Evolutionary conservation across 2,329 filamentous ascomycete species (phyloP).

Genomic region (Cadophora luteo-olivacea): DNA sequence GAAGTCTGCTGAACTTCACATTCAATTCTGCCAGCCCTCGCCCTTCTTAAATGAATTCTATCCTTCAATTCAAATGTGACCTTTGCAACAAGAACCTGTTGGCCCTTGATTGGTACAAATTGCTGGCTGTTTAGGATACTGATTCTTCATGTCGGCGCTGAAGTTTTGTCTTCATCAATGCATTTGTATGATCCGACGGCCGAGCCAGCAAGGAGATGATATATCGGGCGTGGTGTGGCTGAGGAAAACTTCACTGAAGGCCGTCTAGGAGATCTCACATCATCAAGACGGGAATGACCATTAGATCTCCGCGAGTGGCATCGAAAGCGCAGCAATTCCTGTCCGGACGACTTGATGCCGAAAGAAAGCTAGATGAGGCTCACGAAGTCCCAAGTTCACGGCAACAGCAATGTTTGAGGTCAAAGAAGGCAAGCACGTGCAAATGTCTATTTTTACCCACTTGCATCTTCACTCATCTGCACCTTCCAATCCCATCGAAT

Average conservation of each 20-base stretch:
- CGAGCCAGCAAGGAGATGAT: too few species aligned
- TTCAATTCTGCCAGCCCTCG: background rate
- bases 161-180: too few species aligned
- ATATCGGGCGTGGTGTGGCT: too few species aligned
- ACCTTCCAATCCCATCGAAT: background rate
- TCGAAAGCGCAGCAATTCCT: background rate
- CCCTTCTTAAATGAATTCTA: too few species aligned
- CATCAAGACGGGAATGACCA: too few species aligned
- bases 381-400: background rate
- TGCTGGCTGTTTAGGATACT: too few species aligned
- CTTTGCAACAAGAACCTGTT: background rate
- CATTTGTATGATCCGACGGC: too few species aligned
- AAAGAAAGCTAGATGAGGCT: background rate
- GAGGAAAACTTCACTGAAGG: background rate
- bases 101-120: too few species aligned
- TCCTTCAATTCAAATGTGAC: background rate
- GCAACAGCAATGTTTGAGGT: background rate
- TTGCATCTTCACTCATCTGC: background rate
- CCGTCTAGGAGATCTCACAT: too few species aligned
- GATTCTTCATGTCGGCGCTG: too few species aligned
- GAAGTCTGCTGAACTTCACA: slow-evolving; percentile 29
- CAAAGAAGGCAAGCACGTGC: background rate
- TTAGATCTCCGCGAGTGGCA: too few species aligned
- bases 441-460: background rate
- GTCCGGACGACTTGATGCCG: background rate